phyloP scores from a whole-genome alignment of 169 alveolate genomes.

The Cryptosporidium muris region DNA sequence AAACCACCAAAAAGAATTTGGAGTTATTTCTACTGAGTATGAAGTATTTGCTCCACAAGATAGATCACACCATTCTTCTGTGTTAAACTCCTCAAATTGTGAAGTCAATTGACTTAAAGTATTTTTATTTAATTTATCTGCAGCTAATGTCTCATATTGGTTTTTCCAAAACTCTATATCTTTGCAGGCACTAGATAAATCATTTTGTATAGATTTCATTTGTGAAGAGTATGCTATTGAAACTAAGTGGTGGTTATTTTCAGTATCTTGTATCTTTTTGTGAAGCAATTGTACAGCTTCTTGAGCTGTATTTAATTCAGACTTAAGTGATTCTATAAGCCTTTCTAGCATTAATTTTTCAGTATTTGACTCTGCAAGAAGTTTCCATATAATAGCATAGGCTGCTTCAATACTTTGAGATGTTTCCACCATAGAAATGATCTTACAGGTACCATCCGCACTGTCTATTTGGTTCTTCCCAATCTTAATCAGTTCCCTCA shows the following conservation, averaged over 20 bases:
- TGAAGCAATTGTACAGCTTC: slow-evolving; percentile 65
- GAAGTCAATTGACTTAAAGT: neutral
- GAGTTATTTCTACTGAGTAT: slow-evolving; percentile 26
- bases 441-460: slow-evolving; percentile 1
- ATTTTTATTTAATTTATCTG: neutral
- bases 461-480: slow-evolving; percentile 17
- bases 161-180: slow-evolving; percentile 67
- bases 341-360: slow-evolving; percentile 23
- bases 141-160: slow-evolving; percentile 13
- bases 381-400: slow-evolving; percentile 3
- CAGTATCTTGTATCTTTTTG: slow-evolving; percentile 48
- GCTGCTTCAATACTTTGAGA: slow-evolving; percentile 17
- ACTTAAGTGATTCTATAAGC: slow-evolving; percentile 46
- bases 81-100: slow-evolving; percentile 4
- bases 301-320: slow-evolving; percentile 35
- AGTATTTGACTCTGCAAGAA: slow-evolving; percentile 12
- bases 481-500: slow-evolving; percentile 19
- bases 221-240: slow-evolving; percentile 59
- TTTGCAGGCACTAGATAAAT: slow-evolving; percentile 56
- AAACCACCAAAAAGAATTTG: slow-evolving; percentile 71
- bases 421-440: slow-evolving; percentile 6
- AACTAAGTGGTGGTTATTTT: slow-evolving; percentile 35
- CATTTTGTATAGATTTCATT: slow-evolving; percentile 56
- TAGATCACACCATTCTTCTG: slow-evolving; percentile 49
- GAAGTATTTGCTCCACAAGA: slow-evolving; percentile 37